A percentile compares a stretch with the other conserved stretches of the same genome.
phyloP scores from a whole-genome alignment of 371 early-diverging fungal species.

The Mucor ambiguus region DNA sequence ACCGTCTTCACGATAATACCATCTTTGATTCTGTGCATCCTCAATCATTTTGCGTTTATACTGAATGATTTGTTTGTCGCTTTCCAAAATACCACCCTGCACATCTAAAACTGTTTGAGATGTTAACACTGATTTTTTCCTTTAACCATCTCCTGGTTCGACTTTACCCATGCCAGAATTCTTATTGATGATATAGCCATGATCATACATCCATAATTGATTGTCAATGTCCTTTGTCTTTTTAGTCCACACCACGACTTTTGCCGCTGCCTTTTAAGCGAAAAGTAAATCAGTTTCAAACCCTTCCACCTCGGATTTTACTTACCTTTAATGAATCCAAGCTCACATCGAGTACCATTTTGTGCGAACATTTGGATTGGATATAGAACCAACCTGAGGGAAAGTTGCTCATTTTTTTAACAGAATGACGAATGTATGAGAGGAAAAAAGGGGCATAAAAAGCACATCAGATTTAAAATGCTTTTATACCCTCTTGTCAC shows the following conservation, averaged over 20 bases:
- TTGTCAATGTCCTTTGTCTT: slow-evolving; percentile 40
- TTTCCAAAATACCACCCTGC: slow-evolving; percentile 42
- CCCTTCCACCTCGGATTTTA: not conserved
- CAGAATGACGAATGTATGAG: not conserved
- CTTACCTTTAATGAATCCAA: slow-evolving; percentile 48
- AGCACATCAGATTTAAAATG: not conserved
- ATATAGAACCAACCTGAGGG: slow-evolving; percentile 55
- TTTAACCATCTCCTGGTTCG: not conserved
- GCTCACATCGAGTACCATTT: slow-evolving; percentile 50
- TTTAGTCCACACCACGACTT: slow-evolving; percentile 43
- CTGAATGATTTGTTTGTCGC: slow-evolving; percentile 51
- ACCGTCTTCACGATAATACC: slow-evolving; percentile 56
- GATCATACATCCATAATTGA: slow-evolving; percentile 36
- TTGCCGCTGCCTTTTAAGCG: slow-evolving; percentile 37
- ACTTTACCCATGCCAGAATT: slow-evolving; percentile 34
- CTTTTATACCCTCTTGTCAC: not conserved
- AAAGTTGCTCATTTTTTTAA: slow-evolving; percentile 38
- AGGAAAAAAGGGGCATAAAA: not conserved
- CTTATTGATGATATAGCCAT: slow-evolving; percentile 28
- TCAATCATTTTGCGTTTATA: slow-evolving; percentile 50
- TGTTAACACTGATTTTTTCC: not conserved
- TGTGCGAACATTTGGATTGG: slow-evolving; percentile 44
- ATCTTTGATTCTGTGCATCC: slow-evolving; percentile 50
- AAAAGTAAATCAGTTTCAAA: not conserved
- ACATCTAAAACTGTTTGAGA: slow-evolving; percentile 42